Conservation (phyloP, 2,329 filamentous ascomycete genomes). For the Claviceps spartinae region DNA sequence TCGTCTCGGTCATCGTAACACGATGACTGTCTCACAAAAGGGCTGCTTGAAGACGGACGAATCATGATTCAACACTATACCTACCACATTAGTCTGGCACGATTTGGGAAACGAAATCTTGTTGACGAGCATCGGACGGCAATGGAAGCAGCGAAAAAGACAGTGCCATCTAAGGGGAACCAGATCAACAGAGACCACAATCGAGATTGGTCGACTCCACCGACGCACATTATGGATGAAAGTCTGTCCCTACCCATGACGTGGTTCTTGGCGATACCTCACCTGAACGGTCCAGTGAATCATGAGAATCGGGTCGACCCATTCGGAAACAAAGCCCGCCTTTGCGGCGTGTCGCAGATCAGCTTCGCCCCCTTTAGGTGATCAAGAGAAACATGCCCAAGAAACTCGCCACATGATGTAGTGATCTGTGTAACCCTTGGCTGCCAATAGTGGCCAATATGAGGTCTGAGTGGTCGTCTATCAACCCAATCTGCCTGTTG, state of each 20-base stretch:
- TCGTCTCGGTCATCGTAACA: conserved; percentile 4
- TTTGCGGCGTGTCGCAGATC: conserved; percentile 1
- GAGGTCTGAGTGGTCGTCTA: not conserved
- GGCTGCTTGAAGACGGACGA: not conserved
- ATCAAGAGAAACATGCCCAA: not conserved
- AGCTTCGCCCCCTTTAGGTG: not conserved
- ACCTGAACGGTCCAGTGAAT: not conserved
- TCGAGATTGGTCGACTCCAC: not conserved
- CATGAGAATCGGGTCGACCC: not conserved
- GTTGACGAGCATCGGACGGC: not conserved
- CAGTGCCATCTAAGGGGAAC: not conserved
- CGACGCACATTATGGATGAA: not conserved
- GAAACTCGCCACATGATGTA: conserved; percentile 4
- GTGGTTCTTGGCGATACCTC: not conserved
- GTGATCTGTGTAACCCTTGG: conserved; percentile 8
- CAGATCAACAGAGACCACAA: not conserved
- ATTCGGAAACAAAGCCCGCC: not conserved
- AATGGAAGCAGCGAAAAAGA: too few relatives aligned
- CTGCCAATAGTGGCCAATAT: conserved; percentile 3
- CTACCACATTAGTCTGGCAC: not conserved
- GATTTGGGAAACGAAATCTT: not conserved
- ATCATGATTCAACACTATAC: not conserved
- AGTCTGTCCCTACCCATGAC: not conserved
- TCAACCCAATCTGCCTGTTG: not conserved
- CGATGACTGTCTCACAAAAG: conserved; percentile 6